phyloP scores from a whole-genome alignment of 116 monocot species.

The Trichopus zeylanicus region DNA sequence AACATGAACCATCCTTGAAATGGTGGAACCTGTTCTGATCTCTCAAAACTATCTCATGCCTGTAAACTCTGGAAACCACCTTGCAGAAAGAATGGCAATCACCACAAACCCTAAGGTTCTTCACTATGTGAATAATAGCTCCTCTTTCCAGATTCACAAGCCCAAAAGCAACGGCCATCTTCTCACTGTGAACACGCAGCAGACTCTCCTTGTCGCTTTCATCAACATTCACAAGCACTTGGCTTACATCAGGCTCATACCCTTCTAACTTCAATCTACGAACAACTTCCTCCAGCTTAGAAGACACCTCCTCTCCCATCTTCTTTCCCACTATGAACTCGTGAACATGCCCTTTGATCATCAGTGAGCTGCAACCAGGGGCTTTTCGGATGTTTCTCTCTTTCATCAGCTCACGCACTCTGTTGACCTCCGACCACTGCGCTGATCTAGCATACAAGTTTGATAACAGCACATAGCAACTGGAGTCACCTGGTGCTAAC shows the following conservation, averaged over 20 bases:
- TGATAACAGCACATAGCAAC: slow-evolving; percentile 8
- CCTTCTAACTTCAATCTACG: slow-evolving; percentile 11
- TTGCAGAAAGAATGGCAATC: slow-evolving; percentile 22
- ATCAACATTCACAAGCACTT: slow-evolving; percentile 12
- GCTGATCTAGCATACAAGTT: slow-evolving; percentile 6
- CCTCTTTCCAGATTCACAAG: slow-evolving; percentile 6
- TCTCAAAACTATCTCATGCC: slow-evolving; percentile 14
- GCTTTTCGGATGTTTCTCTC: slow-evolving; percentile 4
- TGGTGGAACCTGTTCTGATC: slow-evolving; percentile 27
- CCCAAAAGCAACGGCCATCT: slow-evolving; percentile 27
- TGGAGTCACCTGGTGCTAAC: background rate
- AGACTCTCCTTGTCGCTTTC: slow-evolving; percentile 22
- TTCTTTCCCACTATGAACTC: slow-evolving; percentile 6
- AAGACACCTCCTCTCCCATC: slow-evolving; percentile 7
- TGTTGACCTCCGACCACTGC: background rate
- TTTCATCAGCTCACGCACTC: slow-evolving; percentile 2
- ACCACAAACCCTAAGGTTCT: slow-evolving; percentile 25
- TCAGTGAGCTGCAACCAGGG: slow-evolving; percentile 6
- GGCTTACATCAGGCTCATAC: slow-evolving; percentile 9
- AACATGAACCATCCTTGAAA: slow-evolving; percentile 15
- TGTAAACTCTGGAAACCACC: slow-evolving; percentile 18
- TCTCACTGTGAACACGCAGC: slow-evolving; percentile 27
- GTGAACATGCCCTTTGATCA: slow-evolving; percentile 9
- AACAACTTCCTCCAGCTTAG: slow-evolving; percentile 17
- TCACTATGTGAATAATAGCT: slow-evolving; percentile 16